These are phyloP conservation scores for Sphaerostilbella broomeana DNA, from an alignment of 2,329 filamentous ascomycete species.

Conservation along the genomic window DNA sequence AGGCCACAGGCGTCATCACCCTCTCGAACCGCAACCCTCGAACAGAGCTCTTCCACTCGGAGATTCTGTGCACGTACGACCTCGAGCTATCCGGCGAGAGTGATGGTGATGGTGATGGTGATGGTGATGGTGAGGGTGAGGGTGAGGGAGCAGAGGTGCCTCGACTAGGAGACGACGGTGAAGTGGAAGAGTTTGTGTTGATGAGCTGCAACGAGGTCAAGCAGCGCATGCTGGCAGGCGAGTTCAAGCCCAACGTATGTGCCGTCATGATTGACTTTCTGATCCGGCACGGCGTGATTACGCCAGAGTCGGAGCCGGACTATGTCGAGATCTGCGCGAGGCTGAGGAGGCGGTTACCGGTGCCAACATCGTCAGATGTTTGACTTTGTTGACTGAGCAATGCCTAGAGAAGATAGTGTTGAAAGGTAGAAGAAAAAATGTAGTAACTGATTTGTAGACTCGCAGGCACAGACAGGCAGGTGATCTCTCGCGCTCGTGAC, in stretches of 20 bases:
- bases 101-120: too few relatives aligned
- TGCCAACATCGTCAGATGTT: constrained; percentile 26
- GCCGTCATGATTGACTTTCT: constrained; percentile 76
- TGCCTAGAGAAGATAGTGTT: not conserved
- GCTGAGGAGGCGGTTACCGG: constrained; percentile 38
- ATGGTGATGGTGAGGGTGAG: too few relatives aligned
- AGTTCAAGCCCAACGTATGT: constrained; percentile 83
- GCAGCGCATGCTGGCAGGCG: constrained; percentile 53
- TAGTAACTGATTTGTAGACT: too few relatives aligned
- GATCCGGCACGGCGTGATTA: constrained; percentile 67
- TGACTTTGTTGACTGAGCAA: not conserved
- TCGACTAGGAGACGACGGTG: constrained; percentile 68
- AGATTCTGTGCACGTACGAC: constrained; percentile 66
- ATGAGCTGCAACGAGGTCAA: constrained; percentile 56
- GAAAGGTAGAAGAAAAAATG: not conserved
- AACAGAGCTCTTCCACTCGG: constrained; percentile 27
- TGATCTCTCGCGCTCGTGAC: too few relatives aligned
- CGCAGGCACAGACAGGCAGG: too few relatives aligned
- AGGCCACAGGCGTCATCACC: constrained; percentile 29
- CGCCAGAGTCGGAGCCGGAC: constrained; percentile 62
- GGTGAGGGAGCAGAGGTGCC: constrained; percentile 51
- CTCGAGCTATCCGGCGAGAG: constrained; percentile 54
- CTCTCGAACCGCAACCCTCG: constrained; percentile 25
- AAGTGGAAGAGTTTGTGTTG: constrained; percentile 70
- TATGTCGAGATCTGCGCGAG: constrained; percentile 60